Evolutionary conservation across 495 filamentous ascomycete genomes (phyloP).

Genomic region (Podospora australis): DNA sequence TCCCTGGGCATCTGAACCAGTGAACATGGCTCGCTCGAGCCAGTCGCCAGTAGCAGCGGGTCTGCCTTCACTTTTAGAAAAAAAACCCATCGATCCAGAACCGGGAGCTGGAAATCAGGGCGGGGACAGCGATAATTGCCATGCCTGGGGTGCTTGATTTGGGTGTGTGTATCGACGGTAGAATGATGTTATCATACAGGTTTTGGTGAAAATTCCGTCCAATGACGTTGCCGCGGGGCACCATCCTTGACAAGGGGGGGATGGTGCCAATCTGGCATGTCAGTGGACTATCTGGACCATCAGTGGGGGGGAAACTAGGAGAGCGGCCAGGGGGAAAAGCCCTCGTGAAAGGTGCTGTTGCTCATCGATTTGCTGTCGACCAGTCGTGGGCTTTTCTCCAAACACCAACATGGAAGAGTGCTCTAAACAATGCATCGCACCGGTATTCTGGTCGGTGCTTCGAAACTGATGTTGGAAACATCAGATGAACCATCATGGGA

Average conservation of each 20-base stretch:
- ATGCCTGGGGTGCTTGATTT: neutral
- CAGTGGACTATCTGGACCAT: neutral
- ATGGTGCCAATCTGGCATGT: constrained; percentile 6
- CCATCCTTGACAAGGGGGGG: neutral
- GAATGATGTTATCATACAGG: constrained; percentile 28
- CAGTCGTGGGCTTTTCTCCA: no score
- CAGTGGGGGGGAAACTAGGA: neutral
- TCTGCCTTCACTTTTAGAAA: constrained; percentile 2
- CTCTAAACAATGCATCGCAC: no score
- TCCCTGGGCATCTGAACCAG: no score
- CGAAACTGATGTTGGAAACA: no score
- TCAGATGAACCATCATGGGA: no score
- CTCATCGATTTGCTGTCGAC: neutral
- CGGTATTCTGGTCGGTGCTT: no score
- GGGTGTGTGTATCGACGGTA: constrained; percentile 13
- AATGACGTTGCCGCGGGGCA: constrained; percentile 9
- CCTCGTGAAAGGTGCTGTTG: neutral
- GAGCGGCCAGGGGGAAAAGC: no score
- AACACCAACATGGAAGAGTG: no score
- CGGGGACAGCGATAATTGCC: constrained; percentile 11
- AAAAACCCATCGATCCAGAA: constrained; percentile 17
- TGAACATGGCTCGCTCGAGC: no score
- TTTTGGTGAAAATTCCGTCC: constrained; percentile 13
- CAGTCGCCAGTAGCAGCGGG: no score
- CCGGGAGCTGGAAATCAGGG: constrained; percentile 11